Conservation (phyloP, 805 yeast species). For the Sugiyamaella chiloensis region DNA sequence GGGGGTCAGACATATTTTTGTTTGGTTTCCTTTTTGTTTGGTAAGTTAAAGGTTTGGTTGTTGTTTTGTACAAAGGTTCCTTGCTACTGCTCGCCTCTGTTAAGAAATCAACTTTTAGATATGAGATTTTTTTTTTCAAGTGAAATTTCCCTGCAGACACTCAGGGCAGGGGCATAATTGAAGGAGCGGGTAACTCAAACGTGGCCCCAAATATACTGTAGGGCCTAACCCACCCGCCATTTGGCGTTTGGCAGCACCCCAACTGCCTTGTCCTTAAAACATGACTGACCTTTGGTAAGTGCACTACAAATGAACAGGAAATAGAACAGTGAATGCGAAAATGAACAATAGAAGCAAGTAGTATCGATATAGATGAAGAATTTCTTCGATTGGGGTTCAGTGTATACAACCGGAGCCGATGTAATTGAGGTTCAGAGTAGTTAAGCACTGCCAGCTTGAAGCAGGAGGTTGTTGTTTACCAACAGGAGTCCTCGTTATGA, state of each 20-base stretch:
- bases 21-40: conserved; percentile 11
- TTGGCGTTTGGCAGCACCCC: conserved; percentile 6
- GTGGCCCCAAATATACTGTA: conserved; percentile 7
- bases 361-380: no score
- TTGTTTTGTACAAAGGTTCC: conserved; percentile 31
- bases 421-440: no score
- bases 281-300: conserved; percentile 79
- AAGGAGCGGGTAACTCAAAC: background rate
- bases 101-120: no score
- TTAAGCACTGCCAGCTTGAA: no score
- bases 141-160: background rate
- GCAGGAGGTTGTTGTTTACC: no score
- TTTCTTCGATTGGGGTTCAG: no score
- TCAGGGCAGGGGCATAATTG: background rate
- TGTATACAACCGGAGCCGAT: no score
- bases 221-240: conserved; percentile 3
- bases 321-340: no score
- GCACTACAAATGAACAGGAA: no score
- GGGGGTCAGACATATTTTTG: conserved; percentile 82
- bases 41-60: conserved; percentile 4
- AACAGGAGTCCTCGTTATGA: no score
- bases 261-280: conserved; percentile 18
- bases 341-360: no score
- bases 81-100: conserved; percentile 36
- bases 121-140: background rate